Evolutionary conservation across 306 rosid genomes (phyloP).

Genomic region (Betula pendula): DNA sequence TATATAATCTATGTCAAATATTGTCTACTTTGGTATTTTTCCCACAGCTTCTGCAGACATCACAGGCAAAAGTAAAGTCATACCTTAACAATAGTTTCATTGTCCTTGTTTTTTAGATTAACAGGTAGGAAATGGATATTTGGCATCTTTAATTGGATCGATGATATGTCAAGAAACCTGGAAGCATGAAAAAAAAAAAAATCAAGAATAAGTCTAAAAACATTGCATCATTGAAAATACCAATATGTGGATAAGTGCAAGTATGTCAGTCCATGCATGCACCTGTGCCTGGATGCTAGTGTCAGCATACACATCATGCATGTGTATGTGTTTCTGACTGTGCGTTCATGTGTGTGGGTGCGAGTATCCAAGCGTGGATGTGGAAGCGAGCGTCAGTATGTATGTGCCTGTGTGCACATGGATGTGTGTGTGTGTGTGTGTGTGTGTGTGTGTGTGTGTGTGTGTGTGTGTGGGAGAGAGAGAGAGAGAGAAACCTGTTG

Average conservation of each 20-base stretch:
- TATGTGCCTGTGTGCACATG: neutral
- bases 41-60: constrained; percentile 16
- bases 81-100: constrained; percentile 77
- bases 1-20: neutral
- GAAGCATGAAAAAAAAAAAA: constrained; percentile 25
- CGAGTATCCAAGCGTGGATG: neutral
- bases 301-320: neutral
- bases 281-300: neutral
- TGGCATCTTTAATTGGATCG: constrained; percentile 85
- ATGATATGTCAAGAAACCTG: constrained; percentile 74
- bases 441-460: neutral
- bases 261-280: neutral
- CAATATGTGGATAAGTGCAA: neutral
- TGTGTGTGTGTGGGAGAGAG: neutral
- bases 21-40: neutral
- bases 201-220: constrained; percentile 17
- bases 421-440: neutral
- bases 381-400: neutral
- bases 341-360: neutral
- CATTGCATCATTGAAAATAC: neutral
- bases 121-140: constrained; percentile 92
- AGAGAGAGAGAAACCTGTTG: constrained; percentile 56
- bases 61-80: constrained; percentile 21
- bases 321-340: neutral
- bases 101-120: constrained; percentile 68